Base-by-base conservation (phyloP, 2,329 filamentous ascomycete genomes). In the Aspergillus amoenus region DNA sequence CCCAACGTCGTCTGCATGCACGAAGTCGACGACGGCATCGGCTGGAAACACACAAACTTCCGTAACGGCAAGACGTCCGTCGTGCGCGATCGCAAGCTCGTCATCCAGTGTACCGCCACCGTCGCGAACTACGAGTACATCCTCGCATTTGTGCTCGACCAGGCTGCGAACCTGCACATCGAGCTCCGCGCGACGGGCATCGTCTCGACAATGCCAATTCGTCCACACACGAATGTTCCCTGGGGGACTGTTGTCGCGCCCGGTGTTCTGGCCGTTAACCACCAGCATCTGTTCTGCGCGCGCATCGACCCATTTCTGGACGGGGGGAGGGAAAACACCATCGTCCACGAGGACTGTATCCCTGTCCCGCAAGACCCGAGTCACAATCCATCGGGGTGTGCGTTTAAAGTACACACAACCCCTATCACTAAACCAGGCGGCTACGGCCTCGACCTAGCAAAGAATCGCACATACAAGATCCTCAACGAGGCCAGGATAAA, bases 81-180 rank as follows among this genome's bases (percentile, higher is more conserved):
- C 1, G 82, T 83, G 12, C 82, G 87, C n/a, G 85, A 83, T 63
- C 79, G 87, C 34, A 85, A 89, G 68, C 74, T 90, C 0, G 86
- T 90, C 0, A 69, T 89, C 12, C 87, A 89, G 68, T 84, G 82
- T 65, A 89, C 89, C 70, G 88, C 88, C 73, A 89, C 86, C 0
- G 85, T 89, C 2, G 80, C 84, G 11, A 90, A 90, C 74, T 90
- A 90, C 72, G 87, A 90, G 68, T 90, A 90, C 68, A 88, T 90
- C 65, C 80, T 90, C 41, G 86, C 87, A 1, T 90, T 87, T 71
- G 83, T 86, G 52, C 88, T 90, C 76, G 88, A 88, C 68, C 87
- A 89, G 70, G 86, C 87, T 1, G 87, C 85, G 49, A 86, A 88
- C 61, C 71, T 89, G 50, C 79, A 80, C 62, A 88, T 89, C 62